A percentile compares a stretch with the other conserved stretches of the same genome.
These are phyloP conservation scores for Fraxinus platypoda DNA, from an alignment of 305 asterid species.

Conservation along the genomic window DNA sequence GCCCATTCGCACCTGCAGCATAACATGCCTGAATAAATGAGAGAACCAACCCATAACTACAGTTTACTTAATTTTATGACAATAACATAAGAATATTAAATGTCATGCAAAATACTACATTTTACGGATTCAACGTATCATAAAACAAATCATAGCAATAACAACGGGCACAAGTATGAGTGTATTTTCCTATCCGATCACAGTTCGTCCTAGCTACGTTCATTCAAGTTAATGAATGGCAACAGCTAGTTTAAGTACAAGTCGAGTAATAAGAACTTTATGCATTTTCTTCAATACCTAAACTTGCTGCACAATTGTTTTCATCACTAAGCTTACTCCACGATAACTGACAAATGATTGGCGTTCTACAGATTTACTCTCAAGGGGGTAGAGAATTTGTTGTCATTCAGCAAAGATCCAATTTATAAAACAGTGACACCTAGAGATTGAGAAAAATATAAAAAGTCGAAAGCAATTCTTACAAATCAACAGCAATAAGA, in stretches of 20 bases:
- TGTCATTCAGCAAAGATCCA: neutral
- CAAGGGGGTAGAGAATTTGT: neutral
- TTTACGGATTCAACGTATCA: neutral
- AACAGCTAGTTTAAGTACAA: neutral
- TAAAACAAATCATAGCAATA: neutral
- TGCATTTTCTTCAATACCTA: neutral
- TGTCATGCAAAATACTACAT: neutral
- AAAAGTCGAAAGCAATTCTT: neutral
- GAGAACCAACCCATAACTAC: neutral
- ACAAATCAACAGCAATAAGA: neutral
- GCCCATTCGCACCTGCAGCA: constrained; percentile 64
- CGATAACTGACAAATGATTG: neutral
- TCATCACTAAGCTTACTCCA: neutral
- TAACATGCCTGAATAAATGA: constrained; percentile 24
- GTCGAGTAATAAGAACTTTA: neutral
- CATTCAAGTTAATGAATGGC: neutral
- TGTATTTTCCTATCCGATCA: neutral
- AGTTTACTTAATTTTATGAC: neutral
- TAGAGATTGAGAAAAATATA: neutral
- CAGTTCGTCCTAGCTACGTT: neutral
- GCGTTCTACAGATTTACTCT: neutral
- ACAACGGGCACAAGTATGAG: neutral
- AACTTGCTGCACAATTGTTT: neutral
- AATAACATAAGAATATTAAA: neutral
- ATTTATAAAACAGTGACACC: neutral